Percentiles rank a stretch among this genome's conserved stretches.
These are phyloP conservation scores for Vairimorpha necatrix DNA, from an alignment of 371 early-diverging fungal genomes.

Conservation along the genomic window DNA sequence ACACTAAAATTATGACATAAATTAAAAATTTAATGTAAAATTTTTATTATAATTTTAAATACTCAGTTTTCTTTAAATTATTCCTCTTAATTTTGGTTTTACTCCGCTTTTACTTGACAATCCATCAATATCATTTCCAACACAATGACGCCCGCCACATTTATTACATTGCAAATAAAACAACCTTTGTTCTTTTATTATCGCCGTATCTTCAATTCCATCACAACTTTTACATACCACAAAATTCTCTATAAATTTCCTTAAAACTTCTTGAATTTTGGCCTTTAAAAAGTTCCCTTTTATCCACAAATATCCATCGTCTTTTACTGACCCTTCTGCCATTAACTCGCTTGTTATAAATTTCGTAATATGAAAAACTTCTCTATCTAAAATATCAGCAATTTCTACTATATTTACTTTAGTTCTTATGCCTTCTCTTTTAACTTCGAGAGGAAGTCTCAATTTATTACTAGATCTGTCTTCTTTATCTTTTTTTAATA, in stretches of 20 bases:
- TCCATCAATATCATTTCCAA: slow-evolving; percentile 74
- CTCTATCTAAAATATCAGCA: slow-evolving; percentile 68
- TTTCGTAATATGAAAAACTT: slow-evolving; percentile 88
- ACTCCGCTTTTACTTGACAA: slow-evolving; percentile 71
- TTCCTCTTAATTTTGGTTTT: slow-evolving; percentile 46
- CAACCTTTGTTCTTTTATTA: slow-evolving; percentile 91
- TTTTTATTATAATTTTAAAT: not conserved
- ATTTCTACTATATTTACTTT: slow-evolving; percentile 60
- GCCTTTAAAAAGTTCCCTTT: slow-evolving; percentile 96
- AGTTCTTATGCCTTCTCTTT: slow-evolving; percentile 61
- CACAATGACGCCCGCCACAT: slow-evolving; percentile 88
- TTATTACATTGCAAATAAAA: slow-evolving; percentile 93
- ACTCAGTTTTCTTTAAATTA: slow-evolving; percentile 9
- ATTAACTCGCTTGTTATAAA: slow-evolving; percentile 95
- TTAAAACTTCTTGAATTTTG: slow-evolving; percentile 93
- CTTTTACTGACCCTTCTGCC: slow-evolving; percentile 89
- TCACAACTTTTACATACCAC: slow-evolving; percentile 98
- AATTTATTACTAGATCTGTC: slow-evolving; percentile 34
- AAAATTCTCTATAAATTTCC: slow-evolving; percentile 93
- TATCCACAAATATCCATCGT: slow-evolving; percentile 81
- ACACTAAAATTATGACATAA: too few species aligned
- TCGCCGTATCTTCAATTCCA: slow-evolving; percentile 75
- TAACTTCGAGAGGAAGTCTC: slow-evolving; percentile 62
- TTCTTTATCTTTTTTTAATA: slow-evolving; percentile 50
- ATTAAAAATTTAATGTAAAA: too few species aligned